Conservation (phyloP, 139 green algal genomes). For the Chlorella sp. region DNA sequence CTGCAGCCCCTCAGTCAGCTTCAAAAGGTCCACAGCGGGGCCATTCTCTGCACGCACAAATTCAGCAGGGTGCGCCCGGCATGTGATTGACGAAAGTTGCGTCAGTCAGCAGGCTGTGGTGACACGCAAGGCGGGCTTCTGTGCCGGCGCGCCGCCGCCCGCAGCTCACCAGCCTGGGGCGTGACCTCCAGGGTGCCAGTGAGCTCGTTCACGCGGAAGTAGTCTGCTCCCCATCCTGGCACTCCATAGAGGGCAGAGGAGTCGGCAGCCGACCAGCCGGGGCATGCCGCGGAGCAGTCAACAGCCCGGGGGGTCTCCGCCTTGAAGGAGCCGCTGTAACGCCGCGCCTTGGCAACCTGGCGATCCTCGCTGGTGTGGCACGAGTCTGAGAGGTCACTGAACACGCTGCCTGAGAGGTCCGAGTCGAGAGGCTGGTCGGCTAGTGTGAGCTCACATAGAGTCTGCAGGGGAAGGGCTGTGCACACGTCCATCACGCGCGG, state of each 20-base stretch:
- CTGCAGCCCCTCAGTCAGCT: slow-evolving; percentile 28
- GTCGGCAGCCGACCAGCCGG: slow-evolving; percentile 27
- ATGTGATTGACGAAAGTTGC: neutral
- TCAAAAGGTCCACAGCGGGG: slow-evolving; percentile 32
- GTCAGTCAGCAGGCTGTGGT: neutral
- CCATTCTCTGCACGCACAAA: slow-evolving; percentile 38
- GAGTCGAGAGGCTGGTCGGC: neutral
- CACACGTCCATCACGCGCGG: neutral
- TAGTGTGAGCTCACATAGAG: neutral
- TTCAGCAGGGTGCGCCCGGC: neutral
- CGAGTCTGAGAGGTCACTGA: neutral
- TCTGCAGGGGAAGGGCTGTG: too few species aligned
- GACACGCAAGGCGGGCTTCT: neutral
- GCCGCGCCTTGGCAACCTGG: slow-evolving; percentile 3
- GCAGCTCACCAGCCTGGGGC: slow-evolving; percentile 12
- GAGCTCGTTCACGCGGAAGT: slow-evolving; percentile 37
- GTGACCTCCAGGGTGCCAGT: slow-evolving; percentile 44
- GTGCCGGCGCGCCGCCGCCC: neutral
- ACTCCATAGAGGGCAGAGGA: slow-evolving; percentile 52
- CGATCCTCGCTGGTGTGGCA: neutral
- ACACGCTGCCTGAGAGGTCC: neutral
- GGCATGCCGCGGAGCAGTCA: neutral
- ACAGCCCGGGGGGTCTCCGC: neutral
- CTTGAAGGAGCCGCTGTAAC: neutral
- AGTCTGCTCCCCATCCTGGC: slow-evolving; percentile 46